Evolutionary conservation across 495 filamentous ascomycete species (phyloP).

Genomic region (Hamigera avellanea): DNA sequence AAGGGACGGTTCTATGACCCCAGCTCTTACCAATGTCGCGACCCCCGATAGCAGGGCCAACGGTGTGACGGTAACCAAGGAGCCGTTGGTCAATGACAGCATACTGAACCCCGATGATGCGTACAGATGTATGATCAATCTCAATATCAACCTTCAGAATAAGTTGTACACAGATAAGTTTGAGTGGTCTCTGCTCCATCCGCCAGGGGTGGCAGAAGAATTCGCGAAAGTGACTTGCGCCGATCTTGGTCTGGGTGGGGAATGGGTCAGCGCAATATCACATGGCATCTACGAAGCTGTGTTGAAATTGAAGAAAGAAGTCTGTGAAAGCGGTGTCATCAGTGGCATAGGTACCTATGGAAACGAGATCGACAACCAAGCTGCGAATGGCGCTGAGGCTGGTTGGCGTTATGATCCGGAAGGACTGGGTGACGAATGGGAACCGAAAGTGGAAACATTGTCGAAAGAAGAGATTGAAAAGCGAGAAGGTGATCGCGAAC

Average conservation of each 20-base stretch:
- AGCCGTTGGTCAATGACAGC: conserved; percentile 35
- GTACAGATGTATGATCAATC: conserved; percentile 78
- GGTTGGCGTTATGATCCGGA: conserved; percentile 95
- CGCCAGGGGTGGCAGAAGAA: conserved; percentile 78
- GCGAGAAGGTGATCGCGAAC: conserved; percentile 85
- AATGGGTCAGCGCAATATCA: conserved; percentile 90
- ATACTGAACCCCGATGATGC: conserved; percentile 78
- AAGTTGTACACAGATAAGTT: conserved; percentile 94
- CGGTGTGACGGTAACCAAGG: conserved; percentile 29
- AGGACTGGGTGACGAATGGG: conserved; percentile 83
- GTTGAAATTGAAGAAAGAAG: conserved; percentile 86
- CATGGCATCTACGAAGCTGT: conserved; percentile 97
- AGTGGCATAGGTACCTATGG: conserved; percentile 58
- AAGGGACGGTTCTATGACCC: conserved; percentile 42
- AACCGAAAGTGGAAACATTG: conserved; percentile 79
- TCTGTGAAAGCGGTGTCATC: conserved; percentile 74
- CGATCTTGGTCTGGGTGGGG: conserved; percentile 76
- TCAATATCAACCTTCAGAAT: conserved; percentile 89
- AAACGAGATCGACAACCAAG: conserved; percentile 79
- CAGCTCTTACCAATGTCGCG: conserved; percentile 28
- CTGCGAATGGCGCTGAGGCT: conserved; percentile 62
- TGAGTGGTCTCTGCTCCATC: conserved; percentile 93
- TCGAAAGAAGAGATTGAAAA: conserved; percentile 97
- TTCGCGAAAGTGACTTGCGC: conserved; percentile 89
- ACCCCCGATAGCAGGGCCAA: conserved; percentile 37